Percentiles rank a stretch among this genome's conserved stretches.
phyloP scores from a whole-genome alignment of 2,329 filamentous ascomycete genomes.

The Venturia oleaginea region DNA sequence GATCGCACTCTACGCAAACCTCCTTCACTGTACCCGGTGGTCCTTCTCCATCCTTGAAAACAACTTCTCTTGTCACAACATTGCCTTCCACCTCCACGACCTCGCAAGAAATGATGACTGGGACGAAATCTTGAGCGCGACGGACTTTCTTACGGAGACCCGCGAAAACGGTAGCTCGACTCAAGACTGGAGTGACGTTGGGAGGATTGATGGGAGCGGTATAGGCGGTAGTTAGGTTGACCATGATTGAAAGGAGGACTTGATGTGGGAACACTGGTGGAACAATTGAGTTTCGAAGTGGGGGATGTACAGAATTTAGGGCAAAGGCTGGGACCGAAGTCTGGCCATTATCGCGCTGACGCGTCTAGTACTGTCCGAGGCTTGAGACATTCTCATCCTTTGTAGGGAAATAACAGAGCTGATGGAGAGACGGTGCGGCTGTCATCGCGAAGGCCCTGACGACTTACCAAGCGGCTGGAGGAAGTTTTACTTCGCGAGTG shows the following conservation, averaged over 20 bases:
- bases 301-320: background rate
- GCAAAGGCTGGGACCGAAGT: background rate
- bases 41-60: constrained; percentile 30
- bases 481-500: background rate
- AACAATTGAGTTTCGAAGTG: background rate
- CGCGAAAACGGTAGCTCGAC: constrained; percentile 31
- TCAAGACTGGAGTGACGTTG: constrained; percentile 29
- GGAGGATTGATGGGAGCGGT: constrained; percentile 37
- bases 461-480: background rate
- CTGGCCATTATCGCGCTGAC: background rate
- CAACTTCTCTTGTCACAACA: constrained; percentile 28
- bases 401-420: background rate
- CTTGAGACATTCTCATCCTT: background rate
- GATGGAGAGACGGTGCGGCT: background rate
- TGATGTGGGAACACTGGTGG: background rate
- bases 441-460: too few relatives aligned
- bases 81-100: constrained; percentile 32
- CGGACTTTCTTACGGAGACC: constrained; percentile 39
- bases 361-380: background rate
- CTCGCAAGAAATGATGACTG: constrained; percentile 32
- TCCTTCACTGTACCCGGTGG: constrained; percentile 26
- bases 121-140: constrained; percentile 37
- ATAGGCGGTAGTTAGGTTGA: constrained; percentile 31
- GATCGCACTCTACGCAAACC: constrained; percentile 29
- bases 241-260: background rate